Evolutionary conservation across 2,329 filamentous ascomycete species (phyloP).

Genomic region (Cryphonectria radicalis): DNA sequence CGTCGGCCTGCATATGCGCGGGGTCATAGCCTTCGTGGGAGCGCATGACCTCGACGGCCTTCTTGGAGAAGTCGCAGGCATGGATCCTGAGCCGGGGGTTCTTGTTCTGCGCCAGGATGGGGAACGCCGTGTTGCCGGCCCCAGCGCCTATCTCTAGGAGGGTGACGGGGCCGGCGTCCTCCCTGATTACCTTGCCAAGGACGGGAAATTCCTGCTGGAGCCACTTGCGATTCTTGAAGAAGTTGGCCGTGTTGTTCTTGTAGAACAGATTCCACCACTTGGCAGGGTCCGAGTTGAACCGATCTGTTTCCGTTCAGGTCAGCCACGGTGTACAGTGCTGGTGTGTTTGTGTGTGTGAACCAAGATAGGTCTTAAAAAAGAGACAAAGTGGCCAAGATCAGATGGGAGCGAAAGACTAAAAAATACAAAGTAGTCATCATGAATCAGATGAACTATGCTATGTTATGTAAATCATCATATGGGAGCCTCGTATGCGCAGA

Average conservation of each 20-base stretch:
- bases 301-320: conserved; percentile 55
- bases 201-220: conserved; percentile 93
- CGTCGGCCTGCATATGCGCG: conserved; percentile 79
- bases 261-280: conserved; percentile 99
- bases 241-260: conserved; percentile 95
- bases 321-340: conserved; percentile 39
- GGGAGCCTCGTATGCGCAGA: conserved; percentile 33
- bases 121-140: conserved; percentile 95
- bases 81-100: conserved; percentile 83
- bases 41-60: conserved; percentile 91
- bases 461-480: conserved; percentile 56
- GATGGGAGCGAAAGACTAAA: conserved; percentile 77
- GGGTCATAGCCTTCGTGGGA: conserved; percentile 75
- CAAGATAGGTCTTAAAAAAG: not conserved
- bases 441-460: conserved; percentile 76
- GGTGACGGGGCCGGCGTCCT: conserved; percentile 69
- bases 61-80: conserved; percentile 95
- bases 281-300: conserved; percentile 87
- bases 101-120: conserved; percentile 80
- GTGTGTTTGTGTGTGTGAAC: conserved; percentile 1
- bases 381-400: conserved; percentile 47
- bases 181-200: conserved; percentile 73
- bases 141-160: conserved; percentile 93
- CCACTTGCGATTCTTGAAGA: conserved; percentile 99
- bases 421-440: conserved; percentile 64